Evolutionary conservation across 176 grass and related monocot genomes (phyloP), one percentile per base, ranked within the genome.

Genomic region (Tuctoria greenei): DNA sequence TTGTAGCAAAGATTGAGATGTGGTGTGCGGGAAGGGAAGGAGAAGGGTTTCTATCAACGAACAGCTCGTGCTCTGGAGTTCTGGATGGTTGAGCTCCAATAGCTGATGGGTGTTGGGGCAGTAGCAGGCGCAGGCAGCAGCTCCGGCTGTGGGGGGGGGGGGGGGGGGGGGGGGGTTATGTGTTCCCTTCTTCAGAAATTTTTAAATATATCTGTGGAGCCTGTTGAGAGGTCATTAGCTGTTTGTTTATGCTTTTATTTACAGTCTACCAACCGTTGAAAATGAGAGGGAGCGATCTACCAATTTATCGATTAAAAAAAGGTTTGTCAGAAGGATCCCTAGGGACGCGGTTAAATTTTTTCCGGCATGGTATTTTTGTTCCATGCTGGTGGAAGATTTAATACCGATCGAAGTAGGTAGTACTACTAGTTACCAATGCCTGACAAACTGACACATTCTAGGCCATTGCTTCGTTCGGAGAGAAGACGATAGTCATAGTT

Each of bases 211-310:
- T 60, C 3, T 56, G 52, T 23, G 23, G n/a, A 61, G 72, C 60
- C 38, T 74, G 69, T 75, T 55, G 86, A 79, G 70, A 64, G 73
- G 81, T 40, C 75, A 80, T 88, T 76, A 66, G 81, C 57, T 55
- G 44, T 64, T 65, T 84, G 70, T 75, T 84, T 84, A 80, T 65
- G 27, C 15, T 74, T 88, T 80, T 65, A 75, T 74, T 64, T 66
- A 50, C 56, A 65, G 71, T 78, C 61, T 79, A 84, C 81, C 81
- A 80, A 88, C 76, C 86, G 76, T 84, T 84, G 86, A 88, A 88
- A 83, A 88, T 41, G 26, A n/a, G 51, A 0, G 47, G 4, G 34
- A 4, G 49, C 47, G 50, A 25, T 23, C 7, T 37, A 24, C 31
- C 31, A 31, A 31, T 31, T 31, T 31, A 1, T 31, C 8, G 72